Evolutionary conservation across 2,329 filamentous ascomycete genomes (phyloP).

Genomic region (Trichoderma sp.): DNA sequence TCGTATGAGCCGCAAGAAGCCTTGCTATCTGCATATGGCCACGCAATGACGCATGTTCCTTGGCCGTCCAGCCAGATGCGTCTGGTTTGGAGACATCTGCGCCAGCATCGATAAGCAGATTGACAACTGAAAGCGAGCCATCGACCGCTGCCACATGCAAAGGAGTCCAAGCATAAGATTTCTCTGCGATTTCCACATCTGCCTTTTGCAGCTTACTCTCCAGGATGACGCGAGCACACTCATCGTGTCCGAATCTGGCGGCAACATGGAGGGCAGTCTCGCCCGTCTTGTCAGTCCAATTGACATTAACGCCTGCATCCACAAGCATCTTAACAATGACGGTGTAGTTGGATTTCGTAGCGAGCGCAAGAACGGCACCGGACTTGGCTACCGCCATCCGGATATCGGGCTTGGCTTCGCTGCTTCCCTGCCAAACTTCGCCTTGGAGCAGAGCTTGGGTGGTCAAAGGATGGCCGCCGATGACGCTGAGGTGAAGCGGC

Average conservation of each 20-base stretch:
- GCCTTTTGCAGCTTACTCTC: conserved; percentile 69
- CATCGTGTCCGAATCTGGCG: conserved; percentile 79
- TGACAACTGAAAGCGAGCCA: conserved; percentile 73
- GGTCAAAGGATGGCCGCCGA: conserved; percentile 85
- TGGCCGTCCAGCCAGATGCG: conserved; percentile 89
- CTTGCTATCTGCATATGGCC: conserved; percentile 83
- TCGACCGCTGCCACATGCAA: conserved; percentile 91
- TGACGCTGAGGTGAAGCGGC: conserved; percentile 87
- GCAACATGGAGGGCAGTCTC: conserved; percentile 93
- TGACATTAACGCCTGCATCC: conserved; percentile 86
- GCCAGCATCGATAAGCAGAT: conserved; percentile 75
- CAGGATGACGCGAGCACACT: conserved; percentile 77
- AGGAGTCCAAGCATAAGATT: conserved; percentile 91
- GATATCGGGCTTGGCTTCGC: conserved; percentile 62
- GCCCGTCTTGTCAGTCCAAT: conserved; percentile 86
- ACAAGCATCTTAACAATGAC: conserved; percentile 85
- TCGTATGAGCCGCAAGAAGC: conserved; percentile 59
- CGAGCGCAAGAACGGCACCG: conserved; percentile 82
- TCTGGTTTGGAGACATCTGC: conserved; percentile 75
- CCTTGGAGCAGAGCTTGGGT: conserved; percentile 79
- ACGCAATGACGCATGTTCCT: conserved; percentile 87
- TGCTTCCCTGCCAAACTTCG: conserved; percentile 72
- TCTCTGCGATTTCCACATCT: conserved; percentile 75
- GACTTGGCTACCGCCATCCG: conserved; percentile 76
- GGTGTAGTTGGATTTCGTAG: conserved; percentile 83